Conservation (phyloP, 1,139 yeast genomes). For the Sugiyamaella novakii region DNA sequence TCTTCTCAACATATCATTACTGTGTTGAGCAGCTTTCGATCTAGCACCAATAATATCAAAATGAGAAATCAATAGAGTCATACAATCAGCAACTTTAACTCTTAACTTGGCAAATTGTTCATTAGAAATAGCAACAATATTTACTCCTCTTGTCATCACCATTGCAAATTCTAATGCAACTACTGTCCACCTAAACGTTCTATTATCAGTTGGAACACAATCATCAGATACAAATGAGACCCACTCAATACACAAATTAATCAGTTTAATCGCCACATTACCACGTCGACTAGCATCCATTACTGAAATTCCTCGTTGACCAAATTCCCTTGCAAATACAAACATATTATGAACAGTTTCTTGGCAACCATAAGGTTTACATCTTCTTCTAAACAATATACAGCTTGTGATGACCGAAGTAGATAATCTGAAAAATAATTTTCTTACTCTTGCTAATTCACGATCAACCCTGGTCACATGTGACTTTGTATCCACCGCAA, state of each 20-base stretch:
- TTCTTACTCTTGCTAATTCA: conserved; percentile 68
- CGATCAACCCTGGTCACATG: conserved; percentile 74
- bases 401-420: conserved; percentile 68
- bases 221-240: conserved; percentile 91
- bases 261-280: conserved; percentile 68
- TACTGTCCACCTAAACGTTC: conserved; percentile 95
- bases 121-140: conserved; percentile 76
- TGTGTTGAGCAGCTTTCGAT: conserved; percentile 75
- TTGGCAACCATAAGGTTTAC: conserved; percentile 52
- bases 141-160: conserved; percentile 92
- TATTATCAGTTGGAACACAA: conserved; percentile 87
- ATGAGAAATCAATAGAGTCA: conserved; percentile 90
- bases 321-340: conserved; percentile 80
- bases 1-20: conserved; percentile 54
- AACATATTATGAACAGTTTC: conserved; percentile 78
- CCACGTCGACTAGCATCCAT: conserved; percentile 70
- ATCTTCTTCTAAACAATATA: conserved; percentile 52
- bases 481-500: conserved; percentile 62
- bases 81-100: conserved; percentile 88
- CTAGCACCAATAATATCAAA: conserved; percentile 99
- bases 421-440: conserved; percentile 69
- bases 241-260: conserved; percentile 85
- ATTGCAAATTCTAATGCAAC: conserved; percentile 93
- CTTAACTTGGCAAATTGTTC: conserved; percentile 74
- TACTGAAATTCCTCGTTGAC: conserved; percentile 67